Base-by-base conservation (phyloP, 1,139 yeast species). In the Scheffersomyces titani region DNA sequence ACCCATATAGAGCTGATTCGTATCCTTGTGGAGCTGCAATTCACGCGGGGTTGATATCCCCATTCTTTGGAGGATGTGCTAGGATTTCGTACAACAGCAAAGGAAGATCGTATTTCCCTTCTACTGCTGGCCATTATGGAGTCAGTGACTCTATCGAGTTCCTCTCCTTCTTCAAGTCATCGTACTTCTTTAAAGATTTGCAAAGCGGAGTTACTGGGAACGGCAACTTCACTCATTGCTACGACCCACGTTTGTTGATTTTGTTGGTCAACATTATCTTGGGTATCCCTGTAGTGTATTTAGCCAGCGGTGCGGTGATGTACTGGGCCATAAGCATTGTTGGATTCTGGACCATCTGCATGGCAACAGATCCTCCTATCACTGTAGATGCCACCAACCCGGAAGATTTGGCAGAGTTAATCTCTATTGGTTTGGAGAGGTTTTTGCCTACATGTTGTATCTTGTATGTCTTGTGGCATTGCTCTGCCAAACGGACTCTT, bases 11-110 rank as follows among this genome's bases (percentile, higher is more conserved):
- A 59, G 94, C 92, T 0, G 99, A 94, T 71, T 90, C 97, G 0
- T 92, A 78, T 66, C 87, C 94, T 0, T 94, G 99, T 71, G 96
- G 93, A 0, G 88, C 98, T 1, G 98, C 96, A 0, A 85, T 90
- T 3, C 97, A 93, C 70, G 88, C 93, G 2, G 98, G 98, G 0
- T 67, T 87, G 0, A 74, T 92, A 1, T 87, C 96, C 1, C 88
- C 94, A 21, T 69, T 80, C 50, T 75, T 75, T 59, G 99, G 99
- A 2, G 98, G 98, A 0, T 89, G 96, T 69, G 93, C 92, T 0
- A 75, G 84, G 52, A 63, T 92, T 5, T 75, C 86, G 6, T 87
- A 86, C 69, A 68, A 75, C 3, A 73, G 77, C 55, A 93, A 94
- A 0, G 68, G 78, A 0, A 87, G 85, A 62, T 56, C 70, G 1